These are phyloP conservation scores for Balakata baccata DNA, from an alignment of 345 rosid genomes.

Conservation along the genomic window DNA sequence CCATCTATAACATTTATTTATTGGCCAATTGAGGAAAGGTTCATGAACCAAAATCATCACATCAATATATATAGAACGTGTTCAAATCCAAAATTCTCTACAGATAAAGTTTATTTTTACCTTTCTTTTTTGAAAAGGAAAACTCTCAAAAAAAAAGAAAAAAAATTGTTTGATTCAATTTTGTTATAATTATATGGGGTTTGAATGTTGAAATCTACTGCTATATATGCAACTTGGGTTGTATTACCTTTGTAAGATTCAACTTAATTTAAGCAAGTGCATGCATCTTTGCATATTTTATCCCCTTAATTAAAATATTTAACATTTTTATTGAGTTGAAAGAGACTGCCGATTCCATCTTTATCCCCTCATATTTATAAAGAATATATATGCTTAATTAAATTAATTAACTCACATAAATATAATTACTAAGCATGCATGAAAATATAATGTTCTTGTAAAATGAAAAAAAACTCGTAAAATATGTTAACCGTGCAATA, in stretches of 20 bases:
- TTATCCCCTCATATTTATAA: not conserved
- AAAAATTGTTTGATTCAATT: not conserved
- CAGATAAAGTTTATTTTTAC: not conserved
- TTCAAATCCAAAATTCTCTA: not conserved
- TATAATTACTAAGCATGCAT: too few relatives aligned
- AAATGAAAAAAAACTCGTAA: too few relatives aligned
- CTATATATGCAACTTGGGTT: not conserved
- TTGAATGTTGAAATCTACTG: not conserved
- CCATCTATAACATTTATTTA: not conserved
- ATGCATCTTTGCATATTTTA: constrained; percentile 6
- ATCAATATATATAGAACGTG: constrained; percentile 8
- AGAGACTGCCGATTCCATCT: constrained; percentile 1
- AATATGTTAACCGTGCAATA: too few relatives aligned
- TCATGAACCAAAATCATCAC: constrained; percentile 27
- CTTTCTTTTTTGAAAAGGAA: not conserved
- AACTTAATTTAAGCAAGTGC: constrained; percentile 14
- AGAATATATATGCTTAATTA: too few relatives aligned
- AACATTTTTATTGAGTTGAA: not conserved
- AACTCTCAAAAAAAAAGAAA: not conserved
- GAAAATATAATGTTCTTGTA: too few relatives aligned
- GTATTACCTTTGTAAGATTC: not conserved
- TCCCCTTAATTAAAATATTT: not conserved
- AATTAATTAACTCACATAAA: too few relatives aligned
- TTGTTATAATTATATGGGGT: not conserved
- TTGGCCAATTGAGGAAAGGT: constrained; percentile 3